These are phyloP conservation scores for Raphanus sativus DNA, from an alignment of 345 rosid genomes.

Conservation along the genomic window DNA sequence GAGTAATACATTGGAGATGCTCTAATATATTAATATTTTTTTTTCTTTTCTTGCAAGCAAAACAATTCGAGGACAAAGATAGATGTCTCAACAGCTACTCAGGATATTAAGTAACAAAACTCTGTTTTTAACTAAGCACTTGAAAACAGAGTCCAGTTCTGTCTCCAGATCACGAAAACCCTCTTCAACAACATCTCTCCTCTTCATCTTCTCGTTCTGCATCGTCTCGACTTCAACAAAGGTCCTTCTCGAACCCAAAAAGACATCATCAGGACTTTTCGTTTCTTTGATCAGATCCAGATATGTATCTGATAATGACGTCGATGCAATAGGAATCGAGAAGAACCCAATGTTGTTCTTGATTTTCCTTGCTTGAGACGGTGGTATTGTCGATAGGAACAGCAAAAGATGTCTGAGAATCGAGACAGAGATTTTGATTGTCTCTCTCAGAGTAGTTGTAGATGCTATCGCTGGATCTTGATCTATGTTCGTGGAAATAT, in stretches of 20 bases:
- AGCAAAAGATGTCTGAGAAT: constrained; percentile 46
- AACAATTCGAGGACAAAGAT: too few relatives aligned
- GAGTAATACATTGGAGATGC: too few relatives aligned
- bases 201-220: background rate
- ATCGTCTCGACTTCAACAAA: constrained; percentile 1
- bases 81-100: constrained; percentile 23
- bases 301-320: constrained; percentile 10
- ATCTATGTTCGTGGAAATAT: background rate
- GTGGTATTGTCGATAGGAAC: constrained; percentile 36
- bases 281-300: constrained; percentile 34
- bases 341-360: constrained; percentile 43
- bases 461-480: constrained; percentile 10
- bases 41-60: background rate
- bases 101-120: constrained; percentile 51
- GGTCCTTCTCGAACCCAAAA: constrained; percentile 8
- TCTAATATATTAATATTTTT: too few relatives aligned
- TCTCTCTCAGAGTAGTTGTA: constrained; percentile 2
- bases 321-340: constrained; percentile 18
- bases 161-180: constrained; percentile 44
- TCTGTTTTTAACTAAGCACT: constrained; percentile 43
- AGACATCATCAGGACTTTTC: constrained; percentile 44
- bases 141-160: constrained; percentile 44
- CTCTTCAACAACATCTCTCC: constrained; percentile 27
- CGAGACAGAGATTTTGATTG: constrained; percentile 33
- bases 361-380: background rate